Evolutionary conservation across 2,329 filamentous ascomycete genomes (phyloP).

Genomic region (Alternaria alternata): DNA sequence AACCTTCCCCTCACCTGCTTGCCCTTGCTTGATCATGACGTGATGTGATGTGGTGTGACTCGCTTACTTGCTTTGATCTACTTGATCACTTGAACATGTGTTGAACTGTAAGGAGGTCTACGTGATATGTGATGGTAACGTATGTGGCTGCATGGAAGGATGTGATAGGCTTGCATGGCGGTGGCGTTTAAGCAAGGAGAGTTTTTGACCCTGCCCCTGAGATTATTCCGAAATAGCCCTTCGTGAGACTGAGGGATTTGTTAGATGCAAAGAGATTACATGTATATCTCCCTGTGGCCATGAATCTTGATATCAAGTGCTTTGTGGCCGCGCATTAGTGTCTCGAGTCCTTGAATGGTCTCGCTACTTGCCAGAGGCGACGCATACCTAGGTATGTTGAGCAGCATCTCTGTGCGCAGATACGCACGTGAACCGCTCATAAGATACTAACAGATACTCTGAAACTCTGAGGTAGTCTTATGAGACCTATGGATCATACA

Average conservation of each 20-base stretch:
- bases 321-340: not conserved
- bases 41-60: not conserved
- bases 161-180: not conserved
- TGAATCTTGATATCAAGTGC: not conserved
- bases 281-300: not conserved
- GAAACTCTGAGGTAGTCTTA: not conserved
- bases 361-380: not conserved
- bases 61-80: not conserved
- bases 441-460: not conserved
- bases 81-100: not conserved
- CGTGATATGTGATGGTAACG: not conserved
- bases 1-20: not conserved
- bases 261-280: too few relatives aligned
- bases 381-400: not conserved
- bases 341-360: not conserved
- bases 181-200: conserved; percentile 1
- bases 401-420: too few relatives aligned
- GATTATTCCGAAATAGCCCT: not conserved
- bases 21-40: not conserved
- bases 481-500: not conserved
- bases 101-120: not conserved
- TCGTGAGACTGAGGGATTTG: not conserved
- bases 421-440: not conserved
- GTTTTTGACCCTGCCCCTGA: not conserved
- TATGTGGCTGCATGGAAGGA: not conserved